Evolutionary conservation across 352 stramenopile species (phyloP).

Genomic region (Phytophthora pistaciae): DNA sequence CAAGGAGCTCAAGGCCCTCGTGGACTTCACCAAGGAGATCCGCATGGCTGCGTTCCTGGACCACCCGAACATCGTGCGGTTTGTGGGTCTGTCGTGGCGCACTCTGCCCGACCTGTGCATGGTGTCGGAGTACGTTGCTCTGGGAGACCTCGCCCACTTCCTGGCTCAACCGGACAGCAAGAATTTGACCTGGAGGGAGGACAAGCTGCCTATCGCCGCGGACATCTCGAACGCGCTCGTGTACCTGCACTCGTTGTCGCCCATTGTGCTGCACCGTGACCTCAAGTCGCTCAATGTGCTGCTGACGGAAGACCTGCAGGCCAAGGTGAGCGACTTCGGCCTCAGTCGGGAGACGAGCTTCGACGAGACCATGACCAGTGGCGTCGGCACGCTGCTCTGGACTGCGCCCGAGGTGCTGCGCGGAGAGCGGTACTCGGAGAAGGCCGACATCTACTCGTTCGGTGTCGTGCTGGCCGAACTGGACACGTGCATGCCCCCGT

Average conservation of each 20-base stretch:
- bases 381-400: constrained; percentile 56
- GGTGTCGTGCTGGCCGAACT: constrained; percentile 74
- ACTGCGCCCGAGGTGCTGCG: constrained; percentile 62
- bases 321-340: constrained; percentile 64
- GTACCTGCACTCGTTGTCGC: constrained; percentile 62
- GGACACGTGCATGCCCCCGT: constrained; percentile 67
- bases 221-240: constrained; percentile 61
- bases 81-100: constrained; percentile 59
- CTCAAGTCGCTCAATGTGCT: constrained; percentile 61
- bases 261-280: constrained; percentile 53
- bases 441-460: constrained; percentile 76
- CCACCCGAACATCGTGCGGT: constrained; percentile 63
- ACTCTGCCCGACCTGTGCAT: constrained; percentile 56
- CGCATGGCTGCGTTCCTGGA: constrained; percentile 55
- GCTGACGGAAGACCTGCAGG: constrained; percentile 48
- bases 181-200: constrained; percentile 42
- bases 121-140: constrained; percentile 51
- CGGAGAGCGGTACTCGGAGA: constrained; percentile 65
- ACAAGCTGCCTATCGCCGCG: constrained; percentile 50
- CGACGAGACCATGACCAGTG: constrained; percentile 53
- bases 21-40: constrained; percentile 58
- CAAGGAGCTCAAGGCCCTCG: constrained; percentile 39
- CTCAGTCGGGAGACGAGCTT: constrained; percentile 45
- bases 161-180: constrained; percentile 44
- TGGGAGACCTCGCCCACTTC: constrained; percentile 49